Evolutionary conservation across 371 early-diverging fungal species (phyloP), one percentile per base, ranked within the genome.

Genomic region (Mucor circinelloides): DNA sequence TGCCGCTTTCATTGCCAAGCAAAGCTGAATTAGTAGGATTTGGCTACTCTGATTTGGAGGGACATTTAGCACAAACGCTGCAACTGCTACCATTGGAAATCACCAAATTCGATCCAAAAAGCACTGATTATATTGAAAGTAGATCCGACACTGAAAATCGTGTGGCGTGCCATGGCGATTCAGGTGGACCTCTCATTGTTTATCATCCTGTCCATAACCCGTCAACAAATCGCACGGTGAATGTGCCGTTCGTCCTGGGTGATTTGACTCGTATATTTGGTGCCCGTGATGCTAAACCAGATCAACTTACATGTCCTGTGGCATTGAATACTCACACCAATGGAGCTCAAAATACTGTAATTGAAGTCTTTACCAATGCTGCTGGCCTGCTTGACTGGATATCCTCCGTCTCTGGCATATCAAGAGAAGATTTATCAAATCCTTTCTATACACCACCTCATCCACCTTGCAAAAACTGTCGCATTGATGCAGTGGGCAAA

Each of bases 111-210:
- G 32, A 70, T 7, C 36, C 68, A 6, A 63, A 60, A 0, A 34
- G 63, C 8, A 6, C 30, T 9, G 69, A 69, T 17, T 48, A 58
- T 21, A 42, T 79, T 2, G 75, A 76, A 60, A 70, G 75, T 1
- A 71, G 65, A 25, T 56, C 80, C 4, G 54, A 63, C 2, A 65
- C 62, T 2, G 73, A 72, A 15, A 42, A 61, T 0, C 30, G 32
- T 9, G 63, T 73, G 13, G 82, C 82, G 7, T 82, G 82, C 25
- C 82, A 82, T 58, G 82, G 82, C 0, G 82, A 82, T 30, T 82
- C 82, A 19, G 82, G 82, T 3, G 69, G 76, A 4, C 77, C 78
- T 0, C 60, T 77, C 2, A 46, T 79, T 23, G 70, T 74, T 0
- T 62, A 69, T 30, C 32, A 71, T 8, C 6, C 58, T 23, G 55